These are phyloP conservation scores for Colletotrichum lupini DNA, from an alignment of 2,329 filamentous ascomycete species.

Conservation along the genomic window DNA sequence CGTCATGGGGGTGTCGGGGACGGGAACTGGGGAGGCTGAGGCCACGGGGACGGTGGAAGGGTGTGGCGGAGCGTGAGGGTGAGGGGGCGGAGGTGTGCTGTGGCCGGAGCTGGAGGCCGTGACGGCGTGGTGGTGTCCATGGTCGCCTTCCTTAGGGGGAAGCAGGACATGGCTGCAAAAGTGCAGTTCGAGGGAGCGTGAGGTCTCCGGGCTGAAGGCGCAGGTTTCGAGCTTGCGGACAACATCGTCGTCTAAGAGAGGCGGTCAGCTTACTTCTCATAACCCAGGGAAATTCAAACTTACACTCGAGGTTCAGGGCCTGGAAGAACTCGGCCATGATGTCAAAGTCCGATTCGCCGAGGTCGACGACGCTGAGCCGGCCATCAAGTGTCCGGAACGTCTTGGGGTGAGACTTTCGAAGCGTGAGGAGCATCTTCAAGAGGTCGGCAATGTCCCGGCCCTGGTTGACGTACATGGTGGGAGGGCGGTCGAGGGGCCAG, in stretches of 20 bases:
- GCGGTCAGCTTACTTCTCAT: neutral
- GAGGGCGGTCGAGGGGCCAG: slow-evolving; percentile 71
- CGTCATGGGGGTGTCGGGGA: neutral
- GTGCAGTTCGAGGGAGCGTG: slow-evolving; percentile 61
- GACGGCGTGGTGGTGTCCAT: slow-evolving; percentile 20
- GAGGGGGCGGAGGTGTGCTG: slow-evolving; percentile 24
- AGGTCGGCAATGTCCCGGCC: slow-evolving; percentile 68
- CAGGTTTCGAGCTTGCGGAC: slow-evolving; percentile 41
- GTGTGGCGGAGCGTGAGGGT: neutral
- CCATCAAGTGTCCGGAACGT: slow-evolving; percentile 59
- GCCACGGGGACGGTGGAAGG: neutral
- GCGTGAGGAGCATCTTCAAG: slow-evolving; percentile 70
- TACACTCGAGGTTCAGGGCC: slow-evolving; percentile 67
- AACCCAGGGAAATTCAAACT: slow-evolving; percentile 43
- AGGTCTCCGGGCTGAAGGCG: slow-evolving; percentile 45
- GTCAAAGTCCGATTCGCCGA: slow-evolving; percentile 52
- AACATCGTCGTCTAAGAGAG: slow-evolving; percentile 40
- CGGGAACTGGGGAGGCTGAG: slow-evolving; percentile 5
- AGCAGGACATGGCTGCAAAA: slow-evolving; percentile 61
- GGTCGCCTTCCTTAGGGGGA: slow-evolving; percentile 39
- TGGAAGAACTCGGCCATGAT: slow-evolving; percentile 63
- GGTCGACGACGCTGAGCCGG: slow-evolving; percentile 57
- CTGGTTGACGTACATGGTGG: slow-evolving; percentile 67
- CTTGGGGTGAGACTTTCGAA: slow-evolving; percentile 68
- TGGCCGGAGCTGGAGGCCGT: slow-evolving; percentile 30